Percentiles rank a stretch among this genome's conserved stretches.
Conservation (phyloP, 257 asterid species). For the Craterostigma plantagineum region DNA sequence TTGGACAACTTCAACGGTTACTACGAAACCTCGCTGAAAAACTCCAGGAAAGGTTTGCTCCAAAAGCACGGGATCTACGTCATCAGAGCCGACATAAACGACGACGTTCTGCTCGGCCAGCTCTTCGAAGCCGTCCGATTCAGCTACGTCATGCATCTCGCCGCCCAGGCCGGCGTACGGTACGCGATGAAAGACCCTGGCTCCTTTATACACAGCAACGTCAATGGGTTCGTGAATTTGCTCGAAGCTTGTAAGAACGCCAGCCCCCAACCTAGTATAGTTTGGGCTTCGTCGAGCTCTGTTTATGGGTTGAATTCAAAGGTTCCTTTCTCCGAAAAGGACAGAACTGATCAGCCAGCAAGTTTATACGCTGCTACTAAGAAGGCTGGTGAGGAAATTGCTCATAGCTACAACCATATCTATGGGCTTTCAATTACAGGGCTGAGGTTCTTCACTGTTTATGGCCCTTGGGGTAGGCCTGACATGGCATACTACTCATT, state of each 20-base stretch:
- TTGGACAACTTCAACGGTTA: conserved; percentile 1
- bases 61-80: background rate
- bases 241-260: conserved; percentile 1
- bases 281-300: conserved; percentile 3
- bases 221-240: conserved; percentile 1
- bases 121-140: background rate
- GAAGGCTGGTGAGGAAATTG: conserved; percentile 3
- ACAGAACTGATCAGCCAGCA: conserved; percentile 3
- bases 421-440: conserved; percentile 3
- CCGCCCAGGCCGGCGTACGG: conserved; percentile 4
- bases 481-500: conserved; percentile 3
- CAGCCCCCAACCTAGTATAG: background rate
- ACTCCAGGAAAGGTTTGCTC: background rate
- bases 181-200: conserved; percentile 3
- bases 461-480: conserved; percentile 4
- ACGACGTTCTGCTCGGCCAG: background rate
- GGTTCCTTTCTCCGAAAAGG: conserved; percentile 2
- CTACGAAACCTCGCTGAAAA: conserved; percentile 2
- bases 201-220: background rate
- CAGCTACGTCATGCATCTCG: conserved; percentile 1
- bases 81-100: conserved; percentile 1
- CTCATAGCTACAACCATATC: conserved; percentile 2
- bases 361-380: conserved; percentile 1
- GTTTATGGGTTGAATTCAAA: conserved; percentile 2
- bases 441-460: conserved; percentile 1